phyloP scores from a whole-genome alignment of 2,329 filamentous ascomycete genomes.

The Hirsutella minnesotensis region DNA sequence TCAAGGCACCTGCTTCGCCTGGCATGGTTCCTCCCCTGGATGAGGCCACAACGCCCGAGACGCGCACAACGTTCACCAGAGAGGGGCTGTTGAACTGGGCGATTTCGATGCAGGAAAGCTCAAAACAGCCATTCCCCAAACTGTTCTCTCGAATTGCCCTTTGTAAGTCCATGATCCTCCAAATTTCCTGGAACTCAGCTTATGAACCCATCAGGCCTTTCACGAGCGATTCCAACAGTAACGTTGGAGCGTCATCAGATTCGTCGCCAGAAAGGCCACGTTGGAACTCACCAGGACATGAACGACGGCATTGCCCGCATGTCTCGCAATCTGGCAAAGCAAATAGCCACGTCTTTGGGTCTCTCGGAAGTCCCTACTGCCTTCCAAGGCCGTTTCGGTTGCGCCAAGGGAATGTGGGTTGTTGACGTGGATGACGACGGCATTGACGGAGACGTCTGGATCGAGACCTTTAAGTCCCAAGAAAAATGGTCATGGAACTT shows the following conservation, averaged over 20 bases:
- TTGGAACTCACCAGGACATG: slow-evolving; percentile 36
- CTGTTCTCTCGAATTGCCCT: slow-evolving; percentile 46
- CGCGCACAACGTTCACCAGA: slow-evolving; percentile 23
- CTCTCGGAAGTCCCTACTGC: slow-evolving; percentile 45
- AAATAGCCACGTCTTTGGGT: slow-evolving; percentile 37
- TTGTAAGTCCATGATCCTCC: slow-evolving; percentile 22
- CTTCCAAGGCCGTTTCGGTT: slow-evolving; percentile 59
- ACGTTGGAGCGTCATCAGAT: slow-evolving; percentile 36
- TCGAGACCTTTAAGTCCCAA: slow-evolving; percentile 55
- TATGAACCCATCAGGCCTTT: slow-evolving; percentile 28
- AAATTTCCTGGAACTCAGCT: not conserved
- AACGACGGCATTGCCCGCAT: slow-evolving; percentile 57
- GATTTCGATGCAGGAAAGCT: slow-evolving; percentile 32
- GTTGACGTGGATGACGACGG: slow-evolving; percentile 36
- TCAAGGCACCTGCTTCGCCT: slow-evolving; percentile 11
- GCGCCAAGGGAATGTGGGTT: slow-evolving; percentile 68
- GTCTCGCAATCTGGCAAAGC: slow-evolving; percentile 44
- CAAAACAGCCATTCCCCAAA: slow-evolving; percentile 36
- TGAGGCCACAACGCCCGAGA: slow-evolving; percentile 8
- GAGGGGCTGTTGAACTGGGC: slow-evolving; percentile 39
- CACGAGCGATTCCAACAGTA: slow-evolving; percentile 34
- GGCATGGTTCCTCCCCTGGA: slow-evolving; percentile 11
- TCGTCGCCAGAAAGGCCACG: slow-evolving; percentile 19
- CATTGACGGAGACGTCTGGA: slow-evolving; percentile 41
- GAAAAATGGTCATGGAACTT: slow-evolving; percentile 51